Base-by-base conservation (phyloP, 1,284 basidiomycete species). In the Megacollybia platyphylla region DNA sequence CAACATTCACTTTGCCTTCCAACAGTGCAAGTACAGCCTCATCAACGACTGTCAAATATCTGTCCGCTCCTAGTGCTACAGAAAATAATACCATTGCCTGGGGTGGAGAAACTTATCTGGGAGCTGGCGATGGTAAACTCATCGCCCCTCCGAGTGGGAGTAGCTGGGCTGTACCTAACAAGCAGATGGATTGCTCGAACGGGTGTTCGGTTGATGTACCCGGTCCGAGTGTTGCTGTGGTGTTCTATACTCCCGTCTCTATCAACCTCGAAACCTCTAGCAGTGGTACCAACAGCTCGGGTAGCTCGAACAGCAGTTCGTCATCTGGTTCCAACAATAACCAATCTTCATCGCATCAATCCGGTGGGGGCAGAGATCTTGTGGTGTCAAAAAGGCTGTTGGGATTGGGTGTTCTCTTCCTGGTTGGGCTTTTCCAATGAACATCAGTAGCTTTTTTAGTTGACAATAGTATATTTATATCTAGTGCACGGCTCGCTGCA, bases 1-100 rank as follows among this genome's bases (percentile, higher is more conserved):
- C 55, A 6, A 58, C 60, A 17, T 65, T 64, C 46, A 54, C 48
- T 2, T 52, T 67, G 36, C 65, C 64, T n/a, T 46, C 53, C 7
- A 26, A 10, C 17, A 17, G 31, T 17, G 15, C 32, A 11, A 27
- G 24, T 18, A 28, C 20, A 11, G n/a, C 36, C 7, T 35, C 30
- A 10, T 32, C 36, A 11, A 36, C 73, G 31, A 59, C 57, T 5
- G 66, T 73, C 13, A 69, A 68, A 42, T 68, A 63, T 49, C 58
- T 75, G 18, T 52, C 59, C 11, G 68, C 68, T 5, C 54, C 61
- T 5, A 63, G 57, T 39, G 63, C 73, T n/a, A 57, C 58, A 8
- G 76, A 79, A 55, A 68, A 70, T 50, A 65, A 61, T 46, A 63
- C 75, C 44, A 78, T 83, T 49, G 67, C 67, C 6, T 82, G 76